Conservation (phyloP, 2,329 filamentous ascomycete genomes). For the Fonsecaea pedrosoi region DNA sequence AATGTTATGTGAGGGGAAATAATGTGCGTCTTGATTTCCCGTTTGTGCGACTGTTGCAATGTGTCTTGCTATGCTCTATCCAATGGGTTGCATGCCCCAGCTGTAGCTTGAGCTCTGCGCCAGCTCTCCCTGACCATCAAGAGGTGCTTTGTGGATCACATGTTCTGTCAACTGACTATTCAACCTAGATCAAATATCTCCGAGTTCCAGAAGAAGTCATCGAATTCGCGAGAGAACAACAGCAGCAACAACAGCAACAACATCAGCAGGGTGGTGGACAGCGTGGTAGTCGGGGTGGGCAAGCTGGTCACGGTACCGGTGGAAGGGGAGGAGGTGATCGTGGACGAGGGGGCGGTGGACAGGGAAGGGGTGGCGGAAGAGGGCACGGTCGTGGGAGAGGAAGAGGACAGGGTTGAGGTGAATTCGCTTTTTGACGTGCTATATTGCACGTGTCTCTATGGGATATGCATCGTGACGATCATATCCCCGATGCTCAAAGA, state of each 20-base stretch:
- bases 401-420: conserved; percentile 42
- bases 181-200: conserved; percentile 89
- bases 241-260: conserved; percentile 58
- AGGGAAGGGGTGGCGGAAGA: conserved; percentile 52
- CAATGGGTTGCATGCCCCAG: not conserved
- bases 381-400: conserved; percentile 52
- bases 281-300: conserved; percentile 38
- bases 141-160: not conserved
- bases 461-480: conserved; percentile 6
- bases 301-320: conserved; percentile 50
- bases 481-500: conserved; percentile 1
- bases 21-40: conserved; percentile 69
- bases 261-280: conserved; percentile 31
- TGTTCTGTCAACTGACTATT: conserved; percentile 19
- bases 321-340: conserved; percentile 49
- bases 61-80: not conserved
- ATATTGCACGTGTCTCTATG: not conserved
- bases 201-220: conserved; percentile 96
- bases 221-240: conserved; percentile 90
- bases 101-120: not conserved
- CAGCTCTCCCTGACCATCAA: not conserved
- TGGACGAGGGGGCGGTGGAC: conserved; percentile 46
- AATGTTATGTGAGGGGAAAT: conserved; percentile 96
- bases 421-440: not conserved
- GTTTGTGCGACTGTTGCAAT: not conserved